Evolutionary conservation across 805 yeast genomes (phyloP).

Genomic region (Candida verbasci): DNA sequence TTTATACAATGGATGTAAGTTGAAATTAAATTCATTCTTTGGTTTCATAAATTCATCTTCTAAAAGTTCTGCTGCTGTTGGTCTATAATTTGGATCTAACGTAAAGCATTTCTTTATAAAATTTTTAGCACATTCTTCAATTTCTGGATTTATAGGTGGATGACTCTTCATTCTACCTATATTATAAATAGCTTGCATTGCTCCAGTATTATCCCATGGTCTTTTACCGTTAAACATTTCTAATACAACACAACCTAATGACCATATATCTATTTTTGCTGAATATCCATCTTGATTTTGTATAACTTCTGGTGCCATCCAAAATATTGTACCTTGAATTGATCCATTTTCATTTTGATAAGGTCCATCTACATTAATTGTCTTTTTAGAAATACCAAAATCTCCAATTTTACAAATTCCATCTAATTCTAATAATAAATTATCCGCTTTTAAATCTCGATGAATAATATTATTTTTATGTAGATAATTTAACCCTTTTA

Average conservation of each 20-base stretch:
- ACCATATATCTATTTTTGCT: slow-evolving; percentile 98
- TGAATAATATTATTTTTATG: slow-evolving; percentile 87
- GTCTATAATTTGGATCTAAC: slow-evolving; percentile 75
- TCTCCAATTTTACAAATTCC: slow-evolving; percentile 95
- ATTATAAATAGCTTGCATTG: slow-evolving; percentile 90
- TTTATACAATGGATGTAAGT: slow-evolving; percentile 3
- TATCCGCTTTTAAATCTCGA: slow-evolving; percentile 93
- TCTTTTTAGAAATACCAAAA: slow-evolving; percentile 88
- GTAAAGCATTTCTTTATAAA: slow-evolving; percentile 75
- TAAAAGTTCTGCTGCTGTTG: slow-evolving; percentile 71
- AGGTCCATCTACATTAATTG: slow-evolving; percentile 57
- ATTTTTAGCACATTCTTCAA: slow-evolving; percentile 60
- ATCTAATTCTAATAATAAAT: slow-evolving; percentile 78
- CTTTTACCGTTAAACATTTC: slow-evolving; percentile 98
- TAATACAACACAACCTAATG: slow-evolving; percentile 91
- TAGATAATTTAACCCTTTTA: slow-evolving; percentile 80
- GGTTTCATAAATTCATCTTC: slow-evolving; percentile 47
- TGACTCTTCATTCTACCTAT: slow-evolving; percentile 80
- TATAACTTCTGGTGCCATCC: slow-evolving; percentile 99
- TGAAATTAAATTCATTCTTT: slow-evolving; percentile 6
- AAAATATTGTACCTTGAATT: slow-evolving; percentile 96
- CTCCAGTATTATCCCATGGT: slow-evolving; percentile 96
- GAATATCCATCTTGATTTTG: slow-evolving; percentile 88
- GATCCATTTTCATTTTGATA: slow-evolving; percentile 93
- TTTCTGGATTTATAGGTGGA: slow-evolving; percentile 88